phyloP scores from a whole-genome alignment of 208 protist genomes.

The Histomonas meleagridis region DNA sequence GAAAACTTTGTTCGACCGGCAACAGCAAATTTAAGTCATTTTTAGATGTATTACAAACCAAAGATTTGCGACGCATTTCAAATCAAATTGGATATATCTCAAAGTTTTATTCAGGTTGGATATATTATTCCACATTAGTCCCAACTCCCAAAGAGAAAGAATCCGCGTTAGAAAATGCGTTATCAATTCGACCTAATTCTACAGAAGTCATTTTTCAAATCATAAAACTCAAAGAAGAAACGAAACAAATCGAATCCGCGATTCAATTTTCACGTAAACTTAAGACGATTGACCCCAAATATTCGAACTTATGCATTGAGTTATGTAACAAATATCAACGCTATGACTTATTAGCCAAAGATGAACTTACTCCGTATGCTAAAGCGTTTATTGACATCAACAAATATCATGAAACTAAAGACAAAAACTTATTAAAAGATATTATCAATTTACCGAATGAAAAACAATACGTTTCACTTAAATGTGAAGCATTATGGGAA shows the following conservation, averaged over 20 bases:
- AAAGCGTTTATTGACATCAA: not conserved
- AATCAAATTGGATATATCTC: not conserved
- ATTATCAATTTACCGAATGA: not conserved
- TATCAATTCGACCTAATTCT: not conserved
- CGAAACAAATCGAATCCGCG: not conserved
- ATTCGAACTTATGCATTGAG: not conserved
- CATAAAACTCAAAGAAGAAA: not conserved
- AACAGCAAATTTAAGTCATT: not conserved
- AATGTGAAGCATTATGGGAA: not conserved
- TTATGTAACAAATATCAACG: not conserved
- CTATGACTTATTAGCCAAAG: no score
- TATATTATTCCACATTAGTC: not conserved
- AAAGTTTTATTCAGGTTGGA: not conserved
- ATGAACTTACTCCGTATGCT: no score
- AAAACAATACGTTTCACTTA: not conserved
- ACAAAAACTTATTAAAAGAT: not conserved
- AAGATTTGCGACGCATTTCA: not conserved
- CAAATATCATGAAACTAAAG: not conserved
- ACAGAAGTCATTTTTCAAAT: not conserved
- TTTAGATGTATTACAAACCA: not conserved
- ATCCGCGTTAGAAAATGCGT: not conserved
- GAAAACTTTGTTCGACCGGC: not conserved
- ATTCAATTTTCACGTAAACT: not conserved
- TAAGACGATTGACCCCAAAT: not conserved
- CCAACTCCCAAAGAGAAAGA: not conserved